Evolutionary conservation across 2,329 filamentous ascomycete species (phyloP).

Genomic region (Raffaelea deltoideospora): DNA sequence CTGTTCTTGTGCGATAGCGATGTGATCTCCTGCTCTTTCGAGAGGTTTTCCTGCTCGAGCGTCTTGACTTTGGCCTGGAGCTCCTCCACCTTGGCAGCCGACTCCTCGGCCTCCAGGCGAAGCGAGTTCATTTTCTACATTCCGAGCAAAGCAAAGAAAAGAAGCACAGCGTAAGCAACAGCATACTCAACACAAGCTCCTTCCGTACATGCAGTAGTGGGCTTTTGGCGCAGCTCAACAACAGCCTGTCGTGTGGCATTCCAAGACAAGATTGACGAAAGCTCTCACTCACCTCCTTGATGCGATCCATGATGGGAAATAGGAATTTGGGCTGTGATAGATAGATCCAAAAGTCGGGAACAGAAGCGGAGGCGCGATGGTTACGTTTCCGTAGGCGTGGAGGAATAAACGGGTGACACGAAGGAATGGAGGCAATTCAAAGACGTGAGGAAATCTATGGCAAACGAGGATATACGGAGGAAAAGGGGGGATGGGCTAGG

Average conservation of each 20-base stretch:
- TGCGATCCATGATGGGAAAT: constrained; percentile 57
- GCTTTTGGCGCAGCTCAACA: too few relatives aligned
- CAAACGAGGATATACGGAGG: background rate
- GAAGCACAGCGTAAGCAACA: background rate
- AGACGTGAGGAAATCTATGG: background rate
- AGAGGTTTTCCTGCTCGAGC: constrained; percentile 85
- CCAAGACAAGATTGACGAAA: too few relatives aligned
- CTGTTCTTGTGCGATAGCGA: constrained; percentile 92
- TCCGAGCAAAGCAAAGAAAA: background rate
- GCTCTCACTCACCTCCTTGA: constrained; percentile 60
- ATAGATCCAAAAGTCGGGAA: background rate
- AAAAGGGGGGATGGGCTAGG: constrained; percentile 2
- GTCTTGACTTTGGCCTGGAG: constrained; percentile 74
- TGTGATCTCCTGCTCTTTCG: constrained; percentile 96
- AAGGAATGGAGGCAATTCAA: background rate
- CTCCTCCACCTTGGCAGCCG: constrained; percentile 69
- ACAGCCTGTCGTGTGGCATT: too few relatives aligned
- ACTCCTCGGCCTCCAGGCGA: constrained; percentile 84
- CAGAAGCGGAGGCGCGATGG: background rate
- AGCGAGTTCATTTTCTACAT: constrained; percentile 84
- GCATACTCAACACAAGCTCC: background rate
- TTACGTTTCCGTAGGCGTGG: too few relatives aligned
- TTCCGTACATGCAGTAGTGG: too few relatives aligned
- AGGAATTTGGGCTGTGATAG: background rate
- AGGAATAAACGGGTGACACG: too few relatives aligned